These are phyloP conservation scores for Juglanconis oblonga DNA, from an alignment of 2,329 filamentous ascomycete genomes.

Conservation along the genomic window DNA sequence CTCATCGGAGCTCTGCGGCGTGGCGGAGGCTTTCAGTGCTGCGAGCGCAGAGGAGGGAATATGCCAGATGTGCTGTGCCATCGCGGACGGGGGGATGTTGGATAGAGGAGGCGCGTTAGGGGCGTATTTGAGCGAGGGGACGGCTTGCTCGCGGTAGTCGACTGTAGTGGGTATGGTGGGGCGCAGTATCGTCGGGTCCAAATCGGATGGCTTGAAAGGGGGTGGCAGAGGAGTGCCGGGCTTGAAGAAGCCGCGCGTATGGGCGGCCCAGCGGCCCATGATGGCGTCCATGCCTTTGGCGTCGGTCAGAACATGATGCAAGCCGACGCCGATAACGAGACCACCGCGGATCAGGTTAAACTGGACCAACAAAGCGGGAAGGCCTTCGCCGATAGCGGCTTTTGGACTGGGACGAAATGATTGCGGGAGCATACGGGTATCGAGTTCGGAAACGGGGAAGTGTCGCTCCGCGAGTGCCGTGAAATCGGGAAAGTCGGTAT, in stretches of 20 bases:
- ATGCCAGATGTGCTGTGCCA: conserved; percentile 10
- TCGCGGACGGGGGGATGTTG: conserved; percentile 2
- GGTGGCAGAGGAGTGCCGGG: no score
- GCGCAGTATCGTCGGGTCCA: background rate
- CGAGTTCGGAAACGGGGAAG: conserved; percentile 1
- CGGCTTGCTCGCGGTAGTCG: background rate
- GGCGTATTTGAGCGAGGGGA: conserved; percentile 1
- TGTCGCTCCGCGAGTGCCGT: background rate
- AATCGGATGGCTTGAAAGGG: background rate
- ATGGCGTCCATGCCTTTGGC: background rate
- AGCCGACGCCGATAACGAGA: background rate
- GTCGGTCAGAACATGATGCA: conserved; percentile 2
- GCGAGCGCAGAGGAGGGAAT: conserved; percentile 3
- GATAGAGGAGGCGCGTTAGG: background rate
- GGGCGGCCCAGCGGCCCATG: conserved; percentile 2
- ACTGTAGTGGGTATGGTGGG: background rate
- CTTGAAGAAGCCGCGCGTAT: background rate
- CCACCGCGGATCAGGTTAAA: background rate
- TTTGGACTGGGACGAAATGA: background rate
- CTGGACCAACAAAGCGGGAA: background rate
- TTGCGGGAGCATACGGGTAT: background rate
- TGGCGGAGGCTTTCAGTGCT: background rate
- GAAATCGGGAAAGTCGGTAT: background rate
- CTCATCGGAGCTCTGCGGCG: background rate
- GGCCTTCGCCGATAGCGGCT: background rate